These are phyloP conservation scores for Ormosia emarginata DNA, from an alignment of 306 rosid species.

Conservation along the genomic window DNA sequence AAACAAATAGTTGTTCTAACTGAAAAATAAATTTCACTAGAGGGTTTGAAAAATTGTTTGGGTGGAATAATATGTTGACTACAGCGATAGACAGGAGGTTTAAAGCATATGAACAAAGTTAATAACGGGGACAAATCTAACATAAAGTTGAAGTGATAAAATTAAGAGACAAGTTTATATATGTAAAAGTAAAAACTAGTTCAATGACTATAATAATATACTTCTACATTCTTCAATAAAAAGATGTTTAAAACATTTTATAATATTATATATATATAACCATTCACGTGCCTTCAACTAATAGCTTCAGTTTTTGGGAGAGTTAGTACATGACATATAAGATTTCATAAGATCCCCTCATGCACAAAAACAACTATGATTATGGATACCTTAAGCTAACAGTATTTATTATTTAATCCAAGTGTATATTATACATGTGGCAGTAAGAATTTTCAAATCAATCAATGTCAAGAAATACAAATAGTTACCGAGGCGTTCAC, in stretches of 20 bases:
- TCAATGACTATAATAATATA: neutral
- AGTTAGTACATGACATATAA: neutral
- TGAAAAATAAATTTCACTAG: neutral
- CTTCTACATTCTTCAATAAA: neutral
- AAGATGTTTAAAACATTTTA: neutral
- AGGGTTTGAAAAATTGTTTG: neutral
- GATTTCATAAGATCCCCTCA: neutral
- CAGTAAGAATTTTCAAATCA: conserved; percentile 4
- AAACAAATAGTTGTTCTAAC: neutral
- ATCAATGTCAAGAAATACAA: conserved; percentile 15
- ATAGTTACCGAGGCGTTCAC: conserved; percentile 90
- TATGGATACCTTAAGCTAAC: neutral
- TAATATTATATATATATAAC: no score
- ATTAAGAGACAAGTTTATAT: neutral
- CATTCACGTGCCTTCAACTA: no score
- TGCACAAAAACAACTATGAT: neutral
- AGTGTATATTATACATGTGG: neutral
- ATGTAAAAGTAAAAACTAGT: neutral
- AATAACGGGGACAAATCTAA: neutral
- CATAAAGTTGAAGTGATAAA: neutral
- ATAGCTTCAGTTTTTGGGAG: no score
- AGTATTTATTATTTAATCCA: neutral
- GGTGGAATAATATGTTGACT: conserved; percentile 5
- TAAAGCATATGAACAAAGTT: neutral
- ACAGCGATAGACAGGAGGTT: neutral